Percentiles rank a stretch among this genome's conserved stretches.
These are phyloP conservation scores for Onygena corvina DNA, from an alignment of 2,329 filamentous ascomycete genomes.

Conservation along the genomic window DNA sequence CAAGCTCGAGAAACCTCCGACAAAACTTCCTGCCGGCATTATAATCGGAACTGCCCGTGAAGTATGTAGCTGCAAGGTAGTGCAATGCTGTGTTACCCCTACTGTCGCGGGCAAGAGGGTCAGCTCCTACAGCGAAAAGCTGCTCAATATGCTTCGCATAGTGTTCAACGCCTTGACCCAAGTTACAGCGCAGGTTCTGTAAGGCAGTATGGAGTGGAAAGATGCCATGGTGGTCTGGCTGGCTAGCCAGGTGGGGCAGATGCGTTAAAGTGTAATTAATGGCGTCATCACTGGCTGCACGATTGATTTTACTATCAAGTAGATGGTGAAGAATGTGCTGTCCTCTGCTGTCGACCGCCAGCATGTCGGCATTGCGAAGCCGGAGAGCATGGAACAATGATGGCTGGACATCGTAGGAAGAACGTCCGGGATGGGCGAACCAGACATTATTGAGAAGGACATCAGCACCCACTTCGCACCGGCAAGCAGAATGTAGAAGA, in stretches of 20 bases:
- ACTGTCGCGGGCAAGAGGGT: slow-evolving; percentile 12
- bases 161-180: background rate
- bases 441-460: slow-evolving; percentile 6
- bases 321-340: slow-evolving; percentile 14
- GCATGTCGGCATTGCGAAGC: slow-evolving; percentile 12
- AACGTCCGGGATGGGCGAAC: background rate
- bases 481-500: slow-evolving; percentile 13
- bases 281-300: slow-evolving; percentile 6
- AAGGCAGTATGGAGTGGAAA: slow-evolving; percentile 11
- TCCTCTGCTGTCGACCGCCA: slow-evolving; percentile 14
- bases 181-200: slow-evolving; percentile 5
- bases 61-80: slow-evolving; percentile 13
- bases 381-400: slow-evolving; percentile 11
- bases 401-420: slow-evolving; percentile 2
- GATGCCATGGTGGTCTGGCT: slow-evolving; percentile 11
- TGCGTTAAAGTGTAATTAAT: slow-evolving; percentile 9
- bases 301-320: slow-evolving; percentile 4
- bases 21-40: slow-evolving; percentile 2
- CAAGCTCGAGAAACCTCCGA: slow-evolving; percentile 8
- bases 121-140: slow-evolving; percentile 10
- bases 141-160: slow-evolving; percentile 6
- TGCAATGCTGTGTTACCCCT: slow-evolving; percentile 15
- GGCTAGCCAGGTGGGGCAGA: slow-evolving; percentile 9
- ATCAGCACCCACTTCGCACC: slow-evolving; percentile 12
- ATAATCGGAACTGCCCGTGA: background rate